phyloP scores from a whole-genome alignment of 2,329 filamentous ascomycete genomes.

The Diaporthe ilicicola region DNA sequence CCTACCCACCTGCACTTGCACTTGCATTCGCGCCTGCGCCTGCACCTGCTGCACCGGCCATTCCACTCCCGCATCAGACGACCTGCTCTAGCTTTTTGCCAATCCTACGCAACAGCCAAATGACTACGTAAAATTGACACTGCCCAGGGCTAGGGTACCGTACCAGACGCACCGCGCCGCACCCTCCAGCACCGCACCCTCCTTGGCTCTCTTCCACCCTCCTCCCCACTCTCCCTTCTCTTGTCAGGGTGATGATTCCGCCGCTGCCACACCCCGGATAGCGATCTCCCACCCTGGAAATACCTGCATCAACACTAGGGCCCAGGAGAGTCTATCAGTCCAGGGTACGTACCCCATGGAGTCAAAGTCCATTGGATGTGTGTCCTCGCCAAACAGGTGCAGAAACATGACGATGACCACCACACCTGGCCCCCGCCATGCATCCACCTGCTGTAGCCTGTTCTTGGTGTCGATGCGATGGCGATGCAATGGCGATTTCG shows the following conservation, averaged over 20 bases:
- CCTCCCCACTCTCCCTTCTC: background rate
- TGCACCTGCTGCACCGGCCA: background rate
- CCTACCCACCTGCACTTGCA: background rate
- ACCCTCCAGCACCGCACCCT: background rate
- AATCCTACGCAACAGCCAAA: background rate
- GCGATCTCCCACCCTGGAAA: slow-evolving; percentile 23
- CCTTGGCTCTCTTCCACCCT: background rate
- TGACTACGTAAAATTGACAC: slow-evolving; percentile 17
- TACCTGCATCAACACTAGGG: background rate
- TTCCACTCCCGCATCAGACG: background rate
- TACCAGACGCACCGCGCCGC: background rate
- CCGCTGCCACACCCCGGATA: slow-evolving; percentile 26
- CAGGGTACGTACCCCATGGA: background rate
- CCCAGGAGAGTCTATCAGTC: background rate
- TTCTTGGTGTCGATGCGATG: background rate
- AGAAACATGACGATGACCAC: background rate
- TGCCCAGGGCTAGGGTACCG: background rate
- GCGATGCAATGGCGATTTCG: slow-evolving; percentile 3
- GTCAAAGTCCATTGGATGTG: background rate
- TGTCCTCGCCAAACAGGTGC: background rate
- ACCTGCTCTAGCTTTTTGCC: background rate
- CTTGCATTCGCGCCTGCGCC: slow-evolving; percentile 16
- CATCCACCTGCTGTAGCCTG: slow-evolving; percentile 6
- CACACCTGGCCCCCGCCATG: background rate
- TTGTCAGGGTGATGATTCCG: slow-evolving; percentile 10